Percentiles rank a stretch among this genome's conserved stretches.
phyloP scores from a whole-genome alignment of 2,329 filamentous ascomycete genomes.

The Iodosphaeria phyllophila region DNA sequence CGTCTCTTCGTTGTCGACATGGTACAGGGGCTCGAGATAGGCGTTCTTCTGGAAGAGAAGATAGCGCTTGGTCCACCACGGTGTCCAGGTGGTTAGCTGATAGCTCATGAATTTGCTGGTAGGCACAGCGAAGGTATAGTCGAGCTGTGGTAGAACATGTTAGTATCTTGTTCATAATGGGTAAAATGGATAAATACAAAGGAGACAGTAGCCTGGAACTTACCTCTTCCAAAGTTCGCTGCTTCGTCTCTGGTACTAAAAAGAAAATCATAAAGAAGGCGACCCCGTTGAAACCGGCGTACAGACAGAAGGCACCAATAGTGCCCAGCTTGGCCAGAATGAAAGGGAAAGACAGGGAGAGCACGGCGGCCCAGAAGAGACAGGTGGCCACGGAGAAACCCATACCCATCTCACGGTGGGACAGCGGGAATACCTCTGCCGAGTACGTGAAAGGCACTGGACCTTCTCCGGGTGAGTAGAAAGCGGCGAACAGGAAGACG shows the following conservation, averaged over 20 bases:
- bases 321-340: conserved; percentile 26
- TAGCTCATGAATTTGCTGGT: conserved; percentile 20
- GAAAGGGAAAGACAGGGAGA: conserved; percentile 44
- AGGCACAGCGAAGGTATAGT: conserved; percentile 26
- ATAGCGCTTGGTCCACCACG: conserved; percentile 19
- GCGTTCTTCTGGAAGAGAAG: conserved; percentile 13
- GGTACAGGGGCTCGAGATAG: conserved; percentile 12
- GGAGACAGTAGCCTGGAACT: no score
- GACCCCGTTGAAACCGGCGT: conserved; percentile 25
- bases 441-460: conserved; percentile 50
- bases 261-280: conserved; percentile 28
- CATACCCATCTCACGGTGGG: conserved; percentile 56
- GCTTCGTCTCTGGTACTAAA: conserved; percentile 19
- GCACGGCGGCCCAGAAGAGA: conserved; percentile 37
- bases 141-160: conserved; percentile 28
- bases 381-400: conserved; percentile 49
- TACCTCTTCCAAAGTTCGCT: background rate
- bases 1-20: conserved; percentile 10
- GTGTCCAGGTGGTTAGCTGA: conserved; percentile 18
- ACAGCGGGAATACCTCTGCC: conserved; percentile 52
- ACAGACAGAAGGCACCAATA: conserved; percentile 26
- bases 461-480: conserved; percentile 47
- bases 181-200: no score
- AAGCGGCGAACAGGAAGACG: conserved; percentile 39
- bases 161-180: conserved; percentile 30